Evolutionary conservation across 345 rosid genomes (phyloP).

Genomic region (Eucalyptus dawsonii): DNA sequence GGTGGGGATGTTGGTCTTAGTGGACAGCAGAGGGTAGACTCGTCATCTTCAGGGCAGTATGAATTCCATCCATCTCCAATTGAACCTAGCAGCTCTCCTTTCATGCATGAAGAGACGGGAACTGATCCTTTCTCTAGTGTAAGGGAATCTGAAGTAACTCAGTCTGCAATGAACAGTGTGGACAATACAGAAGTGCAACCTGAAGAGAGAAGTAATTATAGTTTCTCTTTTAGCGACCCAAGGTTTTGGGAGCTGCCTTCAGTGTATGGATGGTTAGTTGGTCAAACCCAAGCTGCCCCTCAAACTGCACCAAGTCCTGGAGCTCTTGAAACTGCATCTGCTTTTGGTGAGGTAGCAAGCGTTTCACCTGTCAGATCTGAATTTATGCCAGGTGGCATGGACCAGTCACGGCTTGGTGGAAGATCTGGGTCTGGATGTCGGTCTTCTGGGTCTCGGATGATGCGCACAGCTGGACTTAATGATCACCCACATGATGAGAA

Average conservation of each 20-base stretch:
- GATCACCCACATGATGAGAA: constrained; percentile 13
- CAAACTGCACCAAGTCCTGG: constrained; percentile 6
- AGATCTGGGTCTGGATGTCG: constrained; percentile 20
- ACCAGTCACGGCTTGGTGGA: constrained; percentile 10
- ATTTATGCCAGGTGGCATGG: neutral
- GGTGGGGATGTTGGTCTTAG: constrained; percentile 19
- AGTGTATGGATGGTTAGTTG: constrained; percentile 61
- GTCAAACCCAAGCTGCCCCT: constrained; percentile 45
- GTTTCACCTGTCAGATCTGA: neutral
- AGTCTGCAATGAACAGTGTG: constrained; percentile 11
- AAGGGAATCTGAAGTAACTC: constrained; percentile 17
- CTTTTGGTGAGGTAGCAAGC: constrained; percentile 6
- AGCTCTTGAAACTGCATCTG: constrained; percentile 5
- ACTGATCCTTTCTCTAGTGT: constrained; percentile 11
- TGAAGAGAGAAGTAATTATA: constrained; percentile 23
- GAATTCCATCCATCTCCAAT: constrained; percentile 39
- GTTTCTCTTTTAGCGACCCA: constrained; percentile 34
- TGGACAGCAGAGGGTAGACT: constrained; percentile 26
- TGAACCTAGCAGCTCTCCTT: constrained; percentile 28
- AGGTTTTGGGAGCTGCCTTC: constrained; percentile 57
- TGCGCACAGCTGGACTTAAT: constrained; percentile 2
- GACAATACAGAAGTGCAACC: constrained; percentile 29
- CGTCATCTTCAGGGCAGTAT: constrained; percentile 33
- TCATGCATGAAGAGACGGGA: constrained; percentile 13
- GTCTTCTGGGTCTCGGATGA: constrained; percentile 11